A percentile compares a stretch with the other conserved stretches of the same genome.
Evolutionary conservation across 768 basidiomycete genomes (phyloP).

Genomic region (Mycena vulgaris): DNA sequence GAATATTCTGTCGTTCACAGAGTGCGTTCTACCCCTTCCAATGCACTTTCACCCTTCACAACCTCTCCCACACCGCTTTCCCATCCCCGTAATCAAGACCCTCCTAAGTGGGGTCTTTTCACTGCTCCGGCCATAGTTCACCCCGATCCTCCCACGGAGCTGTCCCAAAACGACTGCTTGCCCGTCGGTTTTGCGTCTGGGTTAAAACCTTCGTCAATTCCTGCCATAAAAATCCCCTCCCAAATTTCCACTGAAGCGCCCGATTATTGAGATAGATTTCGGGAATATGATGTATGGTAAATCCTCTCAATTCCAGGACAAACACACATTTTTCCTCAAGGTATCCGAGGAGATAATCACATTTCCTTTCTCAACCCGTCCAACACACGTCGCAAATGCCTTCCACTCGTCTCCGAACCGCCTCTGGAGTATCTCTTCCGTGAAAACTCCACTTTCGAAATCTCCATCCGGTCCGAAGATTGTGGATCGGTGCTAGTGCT

Average conservation of each 20-base stretch:
- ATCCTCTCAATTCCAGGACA: slow-evolving; percentile 17
- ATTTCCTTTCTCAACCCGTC: no score
- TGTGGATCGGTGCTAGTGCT: slow-evolving; percentile 16
- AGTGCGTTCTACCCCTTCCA: slow-evolving; percentile 15
- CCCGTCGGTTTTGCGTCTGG: neutral
- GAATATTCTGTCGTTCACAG: slow-evolving; percentile 14
- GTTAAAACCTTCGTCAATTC: slow-evolving; percentile 7
- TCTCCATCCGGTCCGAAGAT: slow-evolving; percentile 14
- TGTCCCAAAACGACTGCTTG: slow-evolving; percentile 11
- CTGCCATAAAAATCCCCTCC: slow-evolving; percentile 12
- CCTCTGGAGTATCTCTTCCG: neutral
- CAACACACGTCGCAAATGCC: neutral
- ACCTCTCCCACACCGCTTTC: slow-evolving; percentile 13
- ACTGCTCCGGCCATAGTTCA: slow-evolving; percentile 1
- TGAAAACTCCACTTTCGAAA: slow-evolving; percentile 18
- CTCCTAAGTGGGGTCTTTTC: slow-evolving; percentile 2
- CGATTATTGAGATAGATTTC: slow-evolving; percentile 7
- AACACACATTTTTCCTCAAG: slow-evolving; percentile 9
- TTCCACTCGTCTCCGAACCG: neutral
- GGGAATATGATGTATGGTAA: slow-evolving; percentile 20
- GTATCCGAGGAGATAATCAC: slow-evolving; percentile 5
- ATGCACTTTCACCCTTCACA: slow-evolving; percentile 8
- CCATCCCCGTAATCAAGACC: slow-evolving; percentile 18
- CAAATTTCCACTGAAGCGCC: neutral
- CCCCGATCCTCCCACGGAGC: slow-evolving; percentile 5